Conservation (phyloP, 108 stramenopile genomes). For the Fragilariopsis cylindrus region DNA sequence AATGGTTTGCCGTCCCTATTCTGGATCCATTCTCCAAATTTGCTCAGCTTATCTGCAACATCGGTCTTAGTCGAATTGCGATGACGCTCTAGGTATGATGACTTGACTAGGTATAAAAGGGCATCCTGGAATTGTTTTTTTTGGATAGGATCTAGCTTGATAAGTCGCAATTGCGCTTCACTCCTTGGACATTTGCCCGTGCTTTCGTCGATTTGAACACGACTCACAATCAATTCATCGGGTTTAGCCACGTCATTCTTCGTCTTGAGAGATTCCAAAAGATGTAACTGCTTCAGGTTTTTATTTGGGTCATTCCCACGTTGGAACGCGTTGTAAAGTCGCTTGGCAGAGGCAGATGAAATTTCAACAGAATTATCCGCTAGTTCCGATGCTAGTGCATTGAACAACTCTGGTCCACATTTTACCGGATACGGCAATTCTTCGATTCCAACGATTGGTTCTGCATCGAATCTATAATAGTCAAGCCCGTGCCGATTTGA, state of each 20-base stretch:
- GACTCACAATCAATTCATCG: slow-evolving; percentile 59
- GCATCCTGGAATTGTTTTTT: slow-evolving; percentile 54
- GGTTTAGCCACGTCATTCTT: slow-evolving; percentile 41
- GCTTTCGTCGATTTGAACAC: slow-evolving; percentile 56
- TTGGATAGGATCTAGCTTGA: slow-evolving; percentile 60
- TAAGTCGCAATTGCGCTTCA: slow-evolving; percentile 60
- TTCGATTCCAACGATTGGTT: slow-evolving; percentile 50
- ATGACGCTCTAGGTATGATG: slow-evolving; percentile 46
- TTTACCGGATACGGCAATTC: slow-evolving; percentile 45
- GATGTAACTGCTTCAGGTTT: slow-evolving; percentile 47
- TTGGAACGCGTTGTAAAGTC: slow-evolving; percentile 70
- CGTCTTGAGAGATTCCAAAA: slow-evolving; percentile 52
- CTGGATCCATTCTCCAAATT: slow-evolving; percentile 72
- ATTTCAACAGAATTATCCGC: slow-evolving; percentile 74
- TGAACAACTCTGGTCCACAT: slow-evolving; percentile 65
- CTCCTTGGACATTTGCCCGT: slow-evolving; percentile 69
- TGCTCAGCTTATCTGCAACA: slow-evolving; percentile 44
- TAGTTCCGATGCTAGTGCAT: slow-evolving; percentile 73
- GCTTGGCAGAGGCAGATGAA: slow-evolving; percentile 65
- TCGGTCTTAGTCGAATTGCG: slow-evolving; percentile 23
- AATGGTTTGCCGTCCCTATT: slow-evolving; percentile 69
- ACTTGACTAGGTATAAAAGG: slow-evolving; percentile 42
- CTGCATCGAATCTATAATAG: slow-evolving; percentile 21
- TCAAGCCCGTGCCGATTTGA: too few species aligned
- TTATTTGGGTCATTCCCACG: slow-evolving; percentile 18